phyloP scores from a whole-genome alignment of 352 stramenopile species.

The Pythium phragmitis region DNA sequence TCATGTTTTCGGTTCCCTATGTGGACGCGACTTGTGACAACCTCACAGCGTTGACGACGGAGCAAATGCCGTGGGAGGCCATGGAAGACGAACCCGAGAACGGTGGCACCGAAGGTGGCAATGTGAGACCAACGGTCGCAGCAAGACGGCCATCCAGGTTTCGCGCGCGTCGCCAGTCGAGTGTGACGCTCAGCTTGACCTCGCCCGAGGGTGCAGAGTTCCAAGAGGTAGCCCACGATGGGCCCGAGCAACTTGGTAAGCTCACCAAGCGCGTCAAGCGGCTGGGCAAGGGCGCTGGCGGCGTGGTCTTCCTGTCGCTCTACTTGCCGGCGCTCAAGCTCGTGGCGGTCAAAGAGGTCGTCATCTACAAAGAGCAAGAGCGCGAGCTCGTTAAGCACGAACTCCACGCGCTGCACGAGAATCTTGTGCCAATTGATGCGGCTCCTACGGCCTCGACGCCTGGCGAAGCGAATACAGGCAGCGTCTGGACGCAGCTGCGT shows the following conservation, averaged over 20 bases:
- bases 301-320: constrained; percentile 76
- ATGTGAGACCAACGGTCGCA: neutral
- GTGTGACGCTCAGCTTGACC: constrained; percentile 55
- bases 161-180: constrained; percentile 43
- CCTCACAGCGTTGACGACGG: neutral
- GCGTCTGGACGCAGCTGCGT: constrained; percentile 20
- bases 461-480: neutral
- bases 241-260: constrained; percentile 56
- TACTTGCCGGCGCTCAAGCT: constrained; percentile 84
- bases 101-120: neutral
- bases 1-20: constrained; percentile 33
- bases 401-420: constrained; percentile 83
- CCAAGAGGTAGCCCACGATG: constrained; percentile 67
- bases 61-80: constrained; percentile 21
- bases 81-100: constrained; percentile 14
- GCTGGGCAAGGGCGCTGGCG: constrained; percentile 82
- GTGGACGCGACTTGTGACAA: neutral
- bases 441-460: constrained; percentile 6
- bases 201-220: constrained; percentile 74
- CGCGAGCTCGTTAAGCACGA: constrained; percentile 85
- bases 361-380: constrained; percentile 81
- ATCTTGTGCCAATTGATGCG: constrained; percentile 61
- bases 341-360: constrained; percentile 85
- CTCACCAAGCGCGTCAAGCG: constrained; percentile 67
- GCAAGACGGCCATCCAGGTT: constrained; percentile 12